These are phyloP conservation scores for Punica granatum DNA, from an alignment of 345 rosid genomes.

Conservation along the genomic window DNA sequence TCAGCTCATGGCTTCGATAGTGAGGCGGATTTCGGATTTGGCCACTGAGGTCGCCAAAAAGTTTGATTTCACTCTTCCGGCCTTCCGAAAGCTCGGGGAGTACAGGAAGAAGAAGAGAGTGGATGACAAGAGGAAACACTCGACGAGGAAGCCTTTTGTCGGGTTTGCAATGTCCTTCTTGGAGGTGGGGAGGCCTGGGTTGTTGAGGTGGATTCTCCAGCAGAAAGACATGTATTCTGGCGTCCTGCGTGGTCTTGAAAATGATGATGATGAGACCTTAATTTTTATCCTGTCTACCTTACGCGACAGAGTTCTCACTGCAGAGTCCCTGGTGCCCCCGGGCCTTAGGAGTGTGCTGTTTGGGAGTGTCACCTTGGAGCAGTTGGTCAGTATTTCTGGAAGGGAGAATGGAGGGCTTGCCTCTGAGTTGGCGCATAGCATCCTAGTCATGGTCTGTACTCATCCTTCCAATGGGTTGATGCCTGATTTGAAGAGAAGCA, in stretches of 20 bases:
- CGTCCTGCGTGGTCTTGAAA: conserved; percentile 62
- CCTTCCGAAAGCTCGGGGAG: conserved; percentile 52
- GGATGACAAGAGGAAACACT: conserved; percentile 39
- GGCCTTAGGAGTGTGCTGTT: conserved; percentile 84
- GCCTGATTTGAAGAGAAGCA: conserved; percentile 57
- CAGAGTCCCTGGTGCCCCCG: conserved; percentile 70
- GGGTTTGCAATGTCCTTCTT: conserved; percentile 80
- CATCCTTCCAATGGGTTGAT: conserved; percentile 86
- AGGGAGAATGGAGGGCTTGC: conserved; percentile 45
- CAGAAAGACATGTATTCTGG: conserved; percentile 78
- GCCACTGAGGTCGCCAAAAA: conserved; percentile 75
- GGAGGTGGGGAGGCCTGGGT: conserved; percentile 73
- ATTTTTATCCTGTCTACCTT: conserved; percentile 54
- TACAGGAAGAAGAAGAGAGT: conserved; percentile 27
- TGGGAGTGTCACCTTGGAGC: conserved; percentile 71
- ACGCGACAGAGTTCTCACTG: conserved; percentile 50
- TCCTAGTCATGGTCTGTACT: conserved; percentile 65
- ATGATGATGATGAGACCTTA: conserved; percentile 62
- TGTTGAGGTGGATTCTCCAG: conserved; percentile 70
- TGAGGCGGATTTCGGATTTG: conserved; percentile 64
- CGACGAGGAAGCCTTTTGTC: conserved; percentile 62
- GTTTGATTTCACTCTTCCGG: conserved; percentile 63
- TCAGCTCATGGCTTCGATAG: conserved; percentile 50
- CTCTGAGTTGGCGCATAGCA: conserved; percentile 57
- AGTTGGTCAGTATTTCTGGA: conserved; percentile 56